Conservation (phyloP, 371 early-diverging fungal genomes). For the Mucor circinelloides region DNA sequence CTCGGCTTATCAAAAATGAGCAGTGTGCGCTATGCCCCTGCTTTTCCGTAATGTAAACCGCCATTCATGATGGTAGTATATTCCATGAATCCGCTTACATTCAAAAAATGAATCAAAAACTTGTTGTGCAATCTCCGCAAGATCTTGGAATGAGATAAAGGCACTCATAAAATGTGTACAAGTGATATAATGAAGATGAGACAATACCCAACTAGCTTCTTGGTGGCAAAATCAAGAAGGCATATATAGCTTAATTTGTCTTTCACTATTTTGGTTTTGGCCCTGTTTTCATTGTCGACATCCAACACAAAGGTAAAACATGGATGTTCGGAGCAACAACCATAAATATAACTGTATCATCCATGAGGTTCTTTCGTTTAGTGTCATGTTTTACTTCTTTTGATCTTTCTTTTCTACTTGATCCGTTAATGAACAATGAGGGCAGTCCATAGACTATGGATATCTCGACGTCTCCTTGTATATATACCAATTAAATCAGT, state of each 20-base stretch:
- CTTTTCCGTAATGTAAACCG: background rate
- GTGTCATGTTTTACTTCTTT: background rate
- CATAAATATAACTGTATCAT: background rate
- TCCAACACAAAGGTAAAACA: background rate
- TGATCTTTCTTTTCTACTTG: background rate
- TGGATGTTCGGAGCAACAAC: background rate
- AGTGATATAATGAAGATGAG: background rate
- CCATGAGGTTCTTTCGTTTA: background rate
- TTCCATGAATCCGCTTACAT: slow-evolving; percentile 1
- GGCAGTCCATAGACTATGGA: background rate
- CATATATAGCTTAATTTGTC: background rate
- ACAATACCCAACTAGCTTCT: background rate
- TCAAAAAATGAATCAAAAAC: background rate
- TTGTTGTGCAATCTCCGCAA: background rate
- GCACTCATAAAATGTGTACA: background rate
- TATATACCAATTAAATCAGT: background rate
- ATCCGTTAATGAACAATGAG: background rate
- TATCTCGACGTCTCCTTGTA: background rate
- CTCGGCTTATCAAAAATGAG: background rate
- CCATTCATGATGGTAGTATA: background rate
- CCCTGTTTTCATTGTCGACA: background rate
- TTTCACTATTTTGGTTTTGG: background rate
- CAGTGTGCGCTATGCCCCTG: background rate
- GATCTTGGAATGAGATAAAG: background rate
- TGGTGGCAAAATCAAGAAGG: background rate